Evolutionary conservation across 2,329 filamentous ascomycete species (phyloP), one percentile per base, ranked within the genome.

Genomic region (Xylaria polymorpha): DNA sequence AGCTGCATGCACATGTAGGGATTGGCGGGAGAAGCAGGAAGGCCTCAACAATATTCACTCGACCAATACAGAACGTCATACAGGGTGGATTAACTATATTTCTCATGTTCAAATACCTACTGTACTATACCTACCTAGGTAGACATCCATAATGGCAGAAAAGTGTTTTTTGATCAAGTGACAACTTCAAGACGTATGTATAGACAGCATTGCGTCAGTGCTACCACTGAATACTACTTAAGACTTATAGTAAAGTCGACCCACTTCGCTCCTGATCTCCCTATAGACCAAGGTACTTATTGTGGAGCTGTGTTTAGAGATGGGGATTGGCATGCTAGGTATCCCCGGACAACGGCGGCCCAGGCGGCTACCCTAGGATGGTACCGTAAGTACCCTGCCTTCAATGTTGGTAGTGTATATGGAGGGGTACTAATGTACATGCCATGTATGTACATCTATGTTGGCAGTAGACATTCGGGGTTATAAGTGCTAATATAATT

Each of bases 1-100:
- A 61, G 57, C 57, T 66, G 62, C 66, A 68, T 68, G 61, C 61
- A 64, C 39, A 43, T 32, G 58, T 48, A 48, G 8, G 46, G 29
- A 29, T 39, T 53, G 41, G 20, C 55, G 6, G 37, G 20, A 29
- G 39, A 41, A 41, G 37, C 37, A 57, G 55, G 20, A 57, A 43
- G 10, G 12, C 32, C 9, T 18, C 29, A 53, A 32, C 50, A 25
- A 53, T n/a, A 8, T 35, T 35, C 29, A n/a, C 18, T 10, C 7
- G n/a, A 18, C 5, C 18, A 18, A 51, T 15, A 35, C 8, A 53
- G 15, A 7, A 53, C 7, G 4, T 35, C 7, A n/a, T 22, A 9
- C 22, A 50, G 4, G 12, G 18, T 20, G 8, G 44, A 22, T 10
- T 48, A 29, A 29, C 3, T 12, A 14, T 50, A 10, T 12, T 48